Conservation (phyloP, 176 grass and related monocot species). For the Elymus sibiricus region DNA sequence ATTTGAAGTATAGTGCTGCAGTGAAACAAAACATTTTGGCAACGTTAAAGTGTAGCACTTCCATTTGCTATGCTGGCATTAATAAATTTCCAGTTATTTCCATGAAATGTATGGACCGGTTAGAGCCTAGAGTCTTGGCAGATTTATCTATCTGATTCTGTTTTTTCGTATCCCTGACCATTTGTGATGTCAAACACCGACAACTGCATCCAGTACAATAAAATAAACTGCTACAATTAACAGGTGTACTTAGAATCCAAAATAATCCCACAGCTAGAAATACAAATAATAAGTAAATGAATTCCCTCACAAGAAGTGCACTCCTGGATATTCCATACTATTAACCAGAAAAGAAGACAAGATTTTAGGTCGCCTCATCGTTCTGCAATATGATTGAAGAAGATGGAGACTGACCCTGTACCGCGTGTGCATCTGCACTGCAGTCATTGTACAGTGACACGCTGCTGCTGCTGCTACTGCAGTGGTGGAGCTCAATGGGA, state of each 20-base stretch:
- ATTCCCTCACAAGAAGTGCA: not conserved
- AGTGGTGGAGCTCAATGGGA: not conserved
- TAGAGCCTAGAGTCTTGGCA: not conserved
- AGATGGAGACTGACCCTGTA: too few species aligned
- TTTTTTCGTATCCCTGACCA: constrained; percentile 12
- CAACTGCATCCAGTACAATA: constrained; percentile 72
- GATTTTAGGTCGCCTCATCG: not conserved
- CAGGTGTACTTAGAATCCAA: not conserved
- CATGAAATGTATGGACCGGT: not conserved
- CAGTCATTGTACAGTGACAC: too few species aligned
- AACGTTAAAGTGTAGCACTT: not conserved
- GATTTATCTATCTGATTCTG: not conserved
- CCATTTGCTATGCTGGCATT: not conserved
- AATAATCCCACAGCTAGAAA: constrained; percentile 7
- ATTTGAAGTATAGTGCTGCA: not conserved
- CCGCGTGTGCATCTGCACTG: too few species aligned
- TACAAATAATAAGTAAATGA: not conserved
- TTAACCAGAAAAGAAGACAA: not conserved
- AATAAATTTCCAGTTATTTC: not conserved
- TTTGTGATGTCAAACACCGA: constrained; percentile 65
- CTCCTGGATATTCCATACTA: not conserved
- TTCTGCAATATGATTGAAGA: not conserved
- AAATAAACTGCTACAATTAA: not conserved
- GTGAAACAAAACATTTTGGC: not conserved
- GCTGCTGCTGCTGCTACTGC: too few species aligned